A percentile compares a stretch with the other conserved stretches of the same genome.
phyloP scores from a whole-genome alignment of 345 rosid genomes.

The Litchi chinensis region DNA sequence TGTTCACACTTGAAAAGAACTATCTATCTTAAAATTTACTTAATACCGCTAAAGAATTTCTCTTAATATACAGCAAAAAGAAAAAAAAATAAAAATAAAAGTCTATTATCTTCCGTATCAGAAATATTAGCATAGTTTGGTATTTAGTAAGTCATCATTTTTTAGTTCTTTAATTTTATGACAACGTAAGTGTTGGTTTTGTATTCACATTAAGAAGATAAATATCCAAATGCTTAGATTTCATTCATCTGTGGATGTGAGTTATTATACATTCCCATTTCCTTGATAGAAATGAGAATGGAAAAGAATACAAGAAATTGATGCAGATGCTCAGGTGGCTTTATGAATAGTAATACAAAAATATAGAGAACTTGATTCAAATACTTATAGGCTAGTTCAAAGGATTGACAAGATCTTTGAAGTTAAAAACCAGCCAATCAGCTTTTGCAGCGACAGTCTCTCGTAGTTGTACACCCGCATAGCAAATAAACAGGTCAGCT shows the following conservation, averaged over 20 bases:
- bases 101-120: too few relatives aligned
- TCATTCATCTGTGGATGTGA: neutral
- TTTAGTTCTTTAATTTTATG: too few relatives aligned
- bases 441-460: conserved; percentile 85
- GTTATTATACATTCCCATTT: neutral
- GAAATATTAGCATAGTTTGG: too few relatives aligned
- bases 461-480: conserved; percentile 82
- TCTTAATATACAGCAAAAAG: too few relatives aligned
- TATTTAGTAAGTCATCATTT: too few relatives aligned
- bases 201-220: neutral
- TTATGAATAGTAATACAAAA: neutral
- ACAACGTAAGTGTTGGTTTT: neutral
- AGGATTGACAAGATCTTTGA: conserved; percentile 57
- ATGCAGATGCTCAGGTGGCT: neutral
- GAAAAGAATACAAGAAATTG: neutral
- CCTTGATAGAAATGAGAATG: neutral
- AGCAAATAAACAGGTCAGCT: conserved; percentile 84
- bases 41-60: too few relatives aligned
- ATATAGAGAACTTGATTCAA: neutral
- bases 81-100: too few relatives aligned
- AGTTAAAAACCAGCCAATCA: conserved; percentile 82
- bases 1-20: too few relatives aligned
- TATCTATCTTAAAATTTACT: too few relatives aligned
- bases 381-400: conserved; percentile 37
- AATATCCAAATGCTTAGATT: neutral